Base-by-base conservation (phyloP, 1,284 basidiomycete species). In the Paramarasmius palmivorus region DNA sequence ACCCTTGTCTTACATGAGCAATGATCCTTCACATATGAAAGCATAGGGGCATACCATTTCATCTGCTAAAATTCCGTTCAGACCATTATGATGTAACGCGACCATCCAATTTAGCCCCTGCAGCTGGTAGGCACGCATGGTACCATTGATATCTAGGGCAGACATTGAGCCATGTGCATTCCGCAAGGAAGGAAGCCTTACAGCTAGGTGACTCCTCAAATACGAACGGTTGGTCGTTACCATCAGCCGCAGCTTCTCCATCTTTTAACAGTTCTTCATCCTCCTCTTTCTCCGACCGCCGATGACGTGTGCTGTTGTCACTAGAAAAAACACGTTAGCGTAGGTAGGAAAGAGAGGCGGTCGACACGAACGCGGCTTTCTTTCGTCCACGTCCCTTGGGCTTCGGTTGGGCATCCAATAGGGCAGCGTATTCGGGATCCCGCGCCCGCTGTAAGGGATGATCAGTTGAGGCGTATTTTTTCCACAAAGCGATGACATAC, bases 101-200 rank as follows among this genome's bases (percentile, higher is more conserved):
- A 92, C 87, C 93, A 98, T 93, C 95, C 95, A 95, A 69, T 98
- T 98, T 29, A 99, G 74, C 46, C 97, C 97, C 68, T 98, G 95
- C 2, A 99, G 73, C 69, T 99, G 97, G 68, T 99, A 99, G 44
- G 89, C 83, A 41, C 96, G 82, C 95, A 99, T 98, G 44, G 75
- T 79, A 8, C 97, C 95, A 55, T 90, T 81, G 65, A 97, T 92
- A 66, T 90, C 93, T 95, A 60, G 8, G 41, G 22, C 10, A 8
- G 23, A 52, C 19, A 36, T 36, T 56, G 41, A 61, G 55, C 36
- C n/a, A 23, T 32, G 1, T 8, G 40, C 34, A 3, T 41, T 53
- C 4, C 45, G 14, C 36, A 22, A 36, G 29, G 40, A 39, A 37
- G 17, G 25, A 23, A 29, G 34, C 61, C 60, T 48, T 60, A 96